Conservation (phyloP, 257 asterid genomes). For the Solanum rostratum region DNA sequence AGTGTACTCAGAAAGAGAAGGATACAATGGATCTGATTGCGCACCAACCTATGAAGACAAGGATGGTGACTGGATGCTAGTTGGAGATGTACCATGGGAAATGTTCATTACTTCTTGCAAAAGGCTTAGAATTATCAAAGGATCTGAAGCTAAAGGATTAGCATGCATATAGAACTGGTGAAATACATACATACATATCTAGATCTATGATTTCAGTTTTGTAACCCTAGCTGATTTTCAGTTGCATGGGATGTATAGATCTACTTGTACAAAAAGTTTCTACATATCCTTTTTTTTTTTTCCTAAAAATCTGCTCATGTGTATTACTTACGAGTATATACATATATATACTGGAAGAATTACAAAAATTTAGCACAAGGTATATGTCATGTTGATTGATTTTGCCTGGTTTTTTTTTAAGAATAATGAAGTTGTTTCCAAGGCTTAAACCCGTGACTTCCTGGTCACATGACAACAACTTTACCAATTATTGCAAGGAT, state of each 20-base stretch:
- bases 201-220: neutral
- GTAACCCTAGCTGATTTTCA: neutral
- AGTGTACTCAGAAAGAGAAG: conserved; percentile 64
- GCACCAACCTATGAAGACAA: conserved; percentile 86
- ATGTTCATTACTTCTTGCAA: conserved; percentile 76
- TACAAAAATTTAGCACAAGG: neutral
- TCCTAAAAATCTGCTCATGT: neutral
- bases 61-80: conserved; percentile 98
- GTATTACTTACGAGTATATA: neutral
- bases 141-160: conserved; percentile 70
- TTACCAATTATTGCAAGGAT: no score
- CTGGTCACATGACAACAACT: no score
- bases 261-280: neutral
- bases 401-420: no score
- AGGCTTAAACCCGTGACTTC: no score
- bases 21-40: conserved; percentile 59
- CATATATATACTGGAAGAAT: neutral
- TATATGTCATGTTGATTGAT: neutral
- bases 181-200: neutral
- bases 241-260: neutral
- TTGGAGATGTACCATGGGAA: conserved; percentile 97
- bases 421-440: no score
- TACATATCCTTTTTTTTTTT: neutral
- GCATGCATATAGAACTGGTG: neutral
- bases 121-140: conserved; percentile 71